Percentiles rank a stretch among this genome's conserved stretches.
Conservation (phyloP, 768 basidiomycete genomes). For the Pisolithus marmoratus region DNA sequence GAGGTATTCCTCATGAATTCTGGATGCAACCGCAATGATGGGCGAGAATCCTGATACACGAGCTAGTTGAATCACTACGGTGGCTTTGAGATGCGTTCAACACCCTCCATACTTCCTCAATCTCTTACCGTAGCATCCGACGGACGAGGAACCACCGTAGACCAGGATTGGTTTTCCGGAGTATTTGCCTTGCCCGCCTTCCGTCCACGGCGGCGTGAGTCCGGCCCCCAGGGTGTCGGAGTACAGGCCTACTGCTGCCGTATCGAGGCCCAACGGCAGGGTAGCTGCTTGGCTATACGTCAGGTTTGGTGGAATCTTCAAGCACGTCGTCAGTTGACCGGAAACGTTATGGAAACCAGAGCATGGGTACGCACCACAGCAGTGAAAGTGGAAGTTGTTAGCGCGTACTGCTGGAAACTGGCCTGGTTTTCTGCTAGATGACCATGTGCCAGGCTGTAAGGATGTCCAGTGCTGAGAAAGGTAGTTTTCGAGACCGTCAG, state of each 20-base stretch:
- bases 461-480: conserved; percentile 1
- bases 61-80: conserved; percentile 36
- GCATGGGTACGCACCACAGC: conserved; percentile 28
- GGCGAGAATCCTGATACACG: conserved; percentile 35
- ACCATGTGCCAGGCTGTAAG: conserved; percentile 29
- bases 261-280: conserved; percentile 42
- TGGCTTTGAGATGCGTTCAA: conserved; percentile 1
- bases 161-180: conserved; percentile 38
- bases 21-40: conserved; percentile 36
- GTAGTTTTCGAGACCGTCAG: not conserved
- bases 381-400: conserved; percentile 26
- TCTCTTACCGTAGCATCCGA: conserved; percentile 40
- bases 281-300: conserved; percentile 42
- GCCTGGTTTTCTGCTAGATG: conserved; percentile 22
- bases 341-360: not conserved
- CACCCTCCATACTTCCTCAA: not conserved
- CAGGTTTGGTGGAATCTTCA: conserved; percentile 39
- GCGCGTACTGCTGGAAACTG: conserved; percentile 37
- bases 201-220: conserved; percentile 32
- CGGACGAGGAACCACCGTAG: conserved; percentile 43
- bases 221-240: conserved; percentile 31
- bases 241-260: conserved; percentile 45
- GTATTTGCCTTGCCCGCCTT: conserved; percentile 32
- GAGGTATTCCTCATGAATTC: conserved; percentile 23
- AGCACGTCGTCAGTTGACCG: conserved; percentile 3